Evolutionary conservation across 345 rosid species (phyloP).

Genomic region (Passiflora organensis): DNA sequence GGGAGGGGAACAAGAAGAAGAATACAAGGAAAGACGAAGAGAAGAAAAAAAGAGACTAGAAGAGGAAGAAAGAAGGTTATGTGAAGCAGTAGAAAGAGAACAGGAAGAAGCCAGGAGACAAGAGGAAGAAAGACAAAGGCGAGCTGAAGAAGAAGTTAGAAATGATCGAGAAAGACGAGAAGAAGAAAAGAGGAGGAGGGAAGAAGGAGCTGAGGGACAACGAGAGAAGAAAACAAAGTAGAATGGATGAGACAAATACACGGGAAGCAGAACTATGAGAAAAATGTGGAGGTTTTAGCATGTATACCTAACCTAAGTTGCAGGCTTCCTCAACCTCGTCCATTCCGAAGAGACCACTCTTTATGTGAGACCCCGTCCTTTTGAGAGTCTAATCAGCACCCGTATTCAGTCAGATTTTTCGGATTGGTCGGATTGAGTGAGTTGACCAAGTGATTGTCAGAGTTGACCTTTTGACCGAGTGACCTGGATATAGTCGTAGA

Average conservation of each 20-base stretch:
- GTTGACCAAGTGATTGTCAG: too few relatives aligned
- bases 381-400: too few relatives aligned
- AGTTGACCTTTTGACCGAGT: too few relatives aligned
- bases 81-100: not conserved
- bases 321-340: too few relatives aligned
- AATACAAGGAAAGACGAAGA: not conserved
- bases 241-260: not conserved
- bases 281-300: constrained; percentile 11
- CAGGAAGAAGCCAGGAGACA: too few relatives aligned
- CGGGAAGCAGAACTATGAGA: not conserved
- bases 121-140: not conserved
- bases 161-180: not conserved
- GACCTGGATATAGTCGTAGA: too few relatives aligned
- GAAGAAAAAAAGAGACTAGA: constrained; percentile 3
- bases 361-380: too few relatives aligned
- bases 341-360: too few relatives aligned
- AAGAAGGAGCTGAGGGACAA: not conserved
- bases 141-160: not conserved
- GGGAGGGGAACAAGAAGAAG: not conserved
- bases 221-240: not conserved
- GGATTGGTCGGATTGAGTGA: too few relatives aligned
- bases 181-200: not conserved
- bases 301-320: not conserved
- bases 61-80: not conserved
- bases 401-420: too few relatives aligned